Conservation (phyloP, 2,329 filamentous ascomycete species). For the Diaporthe vaccinii region DNA sequence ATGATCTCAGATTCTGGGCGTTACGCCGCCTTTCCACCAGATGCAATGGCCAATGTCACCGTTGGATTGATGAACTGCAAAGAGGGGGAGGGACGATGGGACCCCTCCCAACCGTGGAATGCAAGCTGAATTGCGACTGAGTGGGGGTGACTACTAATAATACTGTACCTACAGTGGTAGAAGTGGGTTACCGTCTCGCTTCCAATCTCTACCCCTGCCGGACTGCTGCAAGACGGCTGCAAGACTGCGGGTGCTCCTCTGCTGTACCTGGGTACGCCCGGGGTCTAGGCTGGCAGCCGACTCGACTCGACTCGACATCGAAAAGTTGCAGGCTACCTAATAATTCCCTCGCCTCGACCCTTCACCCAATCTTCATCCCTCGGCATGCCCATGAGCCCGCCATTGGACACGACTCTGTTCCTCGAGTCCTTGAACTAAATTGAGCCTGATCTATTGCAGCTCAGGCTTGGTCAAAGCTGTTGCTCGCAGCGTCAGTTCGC, state of each 20-base stretch:
- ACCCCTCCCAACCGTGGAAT: constrained; percentile 13
- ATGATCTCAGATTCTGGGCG: constrained; percentile 19
- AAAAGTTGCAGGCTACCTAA: neutral
- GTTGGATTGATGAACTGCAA: neutral
- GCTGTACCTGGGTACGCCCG: neutral
- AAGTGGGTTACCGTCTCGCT: constrained; percentile 14
- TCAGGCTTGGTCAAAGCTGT: constrained; percentile 26
- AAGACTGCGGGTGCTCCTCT: neutral
- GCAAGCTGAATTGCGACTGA: constrained; percentile 23
- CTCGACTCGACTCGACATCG: constrained; percentile 13
- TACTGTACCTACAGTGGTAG: neutral
- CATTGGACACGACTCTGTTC: neutral
- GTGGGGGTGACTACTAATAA: neutral
- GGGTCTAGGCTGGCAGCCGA: neutral
- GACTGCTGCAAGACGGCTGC: neutral
- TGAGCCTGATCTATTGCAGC: constrained; percentile 3
- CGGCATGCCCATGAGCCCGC: neutral
- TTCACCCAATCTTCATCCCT: constrained; percentile 9
- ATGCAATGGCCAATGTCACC: constrained; percentile 11
- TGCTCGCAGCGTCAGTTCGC: constrained; percentile 17
- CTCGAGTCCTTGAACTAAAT: neutral
- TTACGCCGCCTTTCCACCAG: neutral
- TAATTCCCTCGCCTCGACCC: neutral
- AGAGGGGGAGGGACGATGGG: neutral
- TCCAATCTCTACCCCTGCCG: constrained; percentile 26